A percentile compares a stretch with the other conserved stretches of the same genome.
Evolutionary conservation across 306 rosid genomes (phyloP).

Genomic region (Arachis stenosperma): DNA sequence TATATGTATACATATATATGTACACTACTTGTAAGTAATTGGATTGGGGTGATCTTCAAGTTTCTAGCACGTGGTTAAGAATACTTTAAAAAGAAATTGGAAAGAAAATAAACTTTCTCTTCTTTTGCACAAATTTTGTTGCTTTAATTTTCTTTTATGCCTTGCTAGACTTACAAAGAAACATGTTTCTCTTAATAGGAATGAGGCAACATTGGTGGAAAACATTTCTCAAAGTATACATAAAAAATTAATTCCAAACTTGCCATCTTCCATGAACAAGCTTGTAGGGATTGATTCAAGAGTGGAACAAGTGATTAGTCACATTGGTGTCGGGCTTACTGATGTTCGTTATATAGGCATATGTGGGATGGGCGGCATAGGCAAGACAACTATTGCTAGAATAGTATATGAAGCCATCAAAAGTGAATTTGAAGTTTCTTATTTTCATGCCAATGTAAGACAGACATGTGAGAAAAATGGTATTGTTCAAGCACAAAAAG

Average conservation of each 20-base stretch:
- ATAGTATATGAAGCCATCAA: not conserved
- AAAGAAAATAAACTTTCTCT: no score
- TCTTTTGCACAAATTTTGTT: not conserved
- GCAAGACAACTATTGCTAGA: not conserved
- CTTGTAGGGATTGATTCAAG: not conserved
- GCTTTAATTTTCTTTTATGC: not conserved
- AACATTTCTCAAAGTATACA: not conserved
- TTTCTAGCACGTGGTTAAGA: no score
- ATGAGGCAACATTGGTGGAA: not conserved
- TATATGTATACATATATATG: no score
- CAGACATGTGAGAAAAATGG: not conserved
- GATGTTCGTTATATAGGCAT: not conserved
- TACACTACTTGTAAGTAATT: no score
- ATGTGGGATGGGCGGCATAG: not conserved
- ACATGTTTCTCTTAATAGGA: not conserved
- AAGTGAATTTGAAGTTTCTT: not conserved
- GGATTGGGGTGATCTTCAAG: no score
- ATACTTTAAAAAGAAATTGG: no score
- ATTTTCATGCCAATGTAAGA: not conserved
- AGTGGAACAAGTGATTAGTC: not conserved
- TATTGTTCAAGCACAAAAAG: not conserved
- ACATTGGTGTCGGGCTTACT: not conserved
- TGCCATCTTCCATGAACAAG: not conserved
- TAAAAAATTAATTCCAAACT: not conserved
- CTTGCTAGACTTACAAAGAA: not conserved